A percentile compares a stretch with the other conserved stretches of the same genome.
Evolutionary conservation across 352 stramenopile species (phyloP).

Genomic region (Globisporangium alternatum): DNA sequence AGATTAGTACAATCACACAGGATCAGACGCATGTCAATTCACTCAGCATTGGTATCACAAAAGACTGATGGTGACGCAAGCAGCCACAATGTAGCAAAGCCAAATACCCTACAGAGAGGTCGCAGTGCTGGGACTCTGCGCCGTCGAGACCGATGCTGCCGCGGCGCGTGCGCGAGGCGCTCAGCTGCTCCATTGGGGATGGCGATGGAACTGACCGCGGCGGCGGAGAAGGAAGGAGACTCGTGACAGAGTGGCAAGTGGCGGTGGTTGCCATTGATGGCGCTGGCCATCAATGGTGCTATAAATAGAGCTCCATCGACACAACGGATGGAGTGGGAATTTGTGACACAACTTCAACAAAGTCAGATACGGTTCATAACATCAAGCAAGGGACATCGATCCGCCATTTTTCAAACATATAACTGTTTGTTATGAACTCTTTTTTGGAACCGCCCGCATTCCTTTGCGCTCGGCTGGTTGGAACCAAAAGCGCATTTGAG

Average conservation of each 20-base stretch:
- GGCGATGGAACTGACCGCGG: neutral
- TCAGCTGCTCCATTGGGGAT: slow-evolving; percentile 1
- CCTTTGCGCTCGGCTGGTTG: slow-evolving; percentile 2
- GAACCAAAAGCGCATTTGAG: neutral
- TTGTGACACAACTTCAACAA: too few relatives aligned
- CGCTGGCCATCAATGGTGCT: too few relatives aligned
- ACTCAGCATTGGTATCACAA: neutral
- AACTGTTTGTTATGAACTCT: too few relatives aligned
- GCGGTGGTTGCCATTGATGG: too few relatives aligned
- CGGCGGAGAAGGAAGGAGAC: neutral
- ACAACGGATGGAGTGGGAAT: too few relatives aligned
- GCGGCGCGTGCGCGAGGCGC: slow-evolving; percentile 20
- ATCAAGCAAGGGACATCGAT: too few relatives aligned
- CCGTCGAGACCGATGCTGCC: slow-evolving; percentile 54
- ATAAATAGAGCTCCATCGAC: too few relatives aligned
- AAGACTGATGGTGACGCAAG: neutral
- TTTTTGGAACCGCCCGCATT: too few relatives aligned
- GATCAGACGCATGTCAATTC: neutral
- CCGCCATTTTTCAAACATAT: too few relatives aligned
- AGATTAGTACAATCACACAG: neutral
- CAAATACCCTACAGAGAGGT: slow-evolving; percentile 47
- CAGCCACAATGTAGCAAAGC: neutral
- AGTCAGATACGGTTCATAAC: too few relatives aligned
- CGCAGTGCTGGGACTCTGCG: slow-evolving; percentile 54
- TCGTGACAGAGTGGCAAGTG: neutral